Evolutionary conservation across 2,329 filamentous ascomycete genomes (phyloP).

Genomic region (Alternaria tenuissima): DNA sequence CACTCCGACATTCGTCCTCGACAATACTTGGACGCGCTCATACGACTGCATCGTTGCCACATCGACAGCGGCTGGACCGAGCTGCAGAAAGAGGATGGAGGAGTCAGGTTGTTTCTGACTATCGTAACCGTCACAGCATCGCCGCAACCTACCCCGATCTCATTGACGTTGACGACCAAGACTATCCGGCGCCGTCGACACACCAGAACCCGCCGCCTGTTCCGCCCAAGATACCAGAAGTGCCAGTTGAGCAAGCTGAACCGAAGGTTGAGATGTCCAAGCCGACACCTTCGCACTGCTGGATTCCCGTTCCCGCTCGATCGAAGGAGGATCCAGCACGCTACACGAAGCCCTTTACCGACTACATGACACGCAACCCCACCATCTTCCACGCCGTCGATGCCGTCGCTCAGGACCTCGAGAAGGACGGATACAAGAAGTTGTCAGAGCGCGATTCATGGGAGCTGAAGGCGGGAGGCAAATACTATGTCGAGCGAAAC

Average conservation of each 20-base stretch:
- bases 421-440: slow-evolving; percentile 76
- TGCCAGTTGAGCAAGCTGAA: slow-evolving; percentile 16
- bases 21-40: slow-evolving; percentile 43
- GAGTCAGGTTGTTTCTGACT: slow-evolving; percentile 13
- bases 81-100: slow-evolving; percentile 19
- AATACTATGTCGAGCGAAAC: slow-evolving; percentile 89
- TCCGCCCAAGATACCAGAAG: slow-evolving; percentile 48
- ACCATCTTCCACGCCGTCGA: slow-evolving; percentile 92
- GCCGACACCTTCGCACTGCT: slow-evolving; percentile 26
- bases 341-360: slow-evolving; percentile 84
- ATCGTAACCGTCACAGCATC: slow-evolving; percentile 41
- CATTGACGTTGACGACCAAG: slow-evolving; percentile 42
- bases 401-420: slow-evolving; percentile 77
- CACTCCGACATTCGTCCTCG: slow-evolving; percentile 36
- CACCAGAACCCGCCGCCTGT: slow-evolving; percentile 48
- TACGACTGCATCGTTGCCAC: slow-evolving; percentile 39
- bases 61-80: slow-evolving; percentile 31
- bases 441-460: slow-evolving; percentile 83
- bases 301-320: slow-evolving; percentile 24
- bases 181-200: slow-evolving; percentile 26
- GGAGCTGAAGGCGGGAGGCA: slow-evolving; percentile 81
- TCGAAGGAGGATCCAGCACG: slow-evolving; percentile 43
- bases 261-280: slow-evolving; percentile 12
- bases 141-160: slow-evolving; percentile 40
- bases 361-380: slow-evolving; percentile 88